Evolutionary conservation across 306 rosid species (phyloP).

Genomic region (Lotus japonicus): DNA sequence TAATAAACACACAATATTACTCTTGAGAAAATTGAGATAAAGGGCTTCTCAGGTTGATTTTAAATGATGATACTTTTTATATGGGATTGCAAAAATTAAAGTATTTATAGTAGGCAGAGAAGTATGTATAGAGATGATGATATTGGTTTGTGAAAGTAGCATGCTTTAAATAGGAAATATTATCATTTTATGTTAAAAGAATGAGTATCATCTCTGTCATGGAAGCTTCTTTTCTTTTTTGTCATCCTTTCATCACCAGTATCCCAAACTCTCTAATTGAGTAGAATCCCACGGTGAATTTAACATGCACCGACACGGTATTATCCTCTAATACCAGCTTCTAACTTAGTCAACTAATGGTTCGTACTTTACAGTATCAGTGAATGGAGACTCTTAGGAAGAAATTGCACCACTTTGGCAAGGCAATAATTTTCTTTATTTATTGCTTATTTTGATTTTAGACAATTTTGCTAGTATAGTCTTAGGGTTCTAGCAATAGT

Average conservation of each 20-base stretch:
- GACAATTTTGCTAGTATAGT: not conserved
- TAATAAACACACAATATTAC: not conserved
- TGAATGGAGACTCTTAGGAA: not conserved
- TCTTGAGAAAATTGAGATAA: not conserved
- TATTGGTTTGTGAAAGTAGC: not conserved
- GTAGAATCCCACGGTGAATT: too few species aligned
- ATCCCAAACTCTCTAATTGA: not conserved
- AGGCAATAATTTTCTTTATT: not conserved
- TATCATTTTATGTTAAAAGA: not conserved
- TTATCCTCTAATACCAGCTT: not conserved
- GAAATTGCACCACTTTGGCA: not conserved
- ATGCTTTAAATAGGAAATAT: not conserved
- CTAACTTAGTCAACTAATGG: not conserved
- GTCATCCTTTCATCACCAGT: not conserved
- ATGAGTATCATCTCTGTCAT: not conserved
- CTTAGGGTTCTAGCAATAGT: not conserved
- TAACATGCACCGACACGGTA: not conserved
- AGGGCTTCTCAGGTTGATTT: conserved; percentile 7
- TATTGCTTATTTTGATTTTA: not conserved
- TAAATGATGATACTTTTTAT: not conserved
- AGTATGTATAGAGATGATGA: not conserved
- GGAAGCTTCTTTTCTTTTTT: not conserved
- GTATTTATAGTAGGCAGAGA: not conserved
- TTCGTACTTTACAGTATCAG: not conserved
- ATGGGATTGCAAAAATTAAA: not conserved